Evolutionary conservation across 2,329 filamentous ascomycete genomes (phyloP), one percentile per base, ranked within the genome.

Genomic region (Diaporthe australafricana): DNA sequence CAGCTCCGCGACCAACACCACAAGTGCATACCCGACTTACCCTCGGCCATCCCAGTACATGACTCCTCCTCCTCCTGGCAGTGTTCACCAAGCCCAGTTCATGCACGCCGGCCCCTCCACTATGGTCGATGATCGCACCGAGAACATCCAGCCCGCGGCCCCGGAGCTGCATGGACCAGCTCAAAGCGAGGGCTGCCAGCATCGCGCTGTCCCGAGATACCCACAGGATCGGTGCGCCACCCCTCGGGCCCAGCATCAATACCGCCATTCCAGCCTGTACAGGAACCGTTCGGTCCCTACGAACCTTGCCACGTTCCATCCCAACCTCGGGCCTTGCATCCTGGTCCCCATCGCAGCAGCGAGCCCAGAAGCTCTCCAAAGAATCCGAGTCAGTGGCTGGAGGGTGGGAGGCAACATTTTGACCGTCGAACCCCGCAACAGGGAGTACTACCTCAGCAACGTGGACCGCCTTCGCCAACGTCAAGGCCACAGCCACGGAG

Each of bases 391-490:
- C n/a, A n/a, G 40, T 14, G 20, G 32, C 42, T 35, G 60, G 60
- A 11, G 11, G n/a, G 9, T 11, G 1, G 25, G n/a, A n/a, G n/a
- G 25, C 40, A 63, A 40, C 27, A 47, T n/a, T n/a, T n/a, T n/a
- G n/a, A n/a, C 16, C 25, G 20, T 3, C 7, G 42, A 25, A 1
- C 25, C 27, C 42, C 42, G n/a, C 8, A 27, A n/a, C 42, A 48
- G 27, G 2, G 42, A 35, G 8, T 20, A 57, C 27, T 20, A 57
- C 50, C 20, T 9, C 27, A 20, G 17, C 60, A 27, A 42, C 27
- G 20, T 48, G 20, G 60, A 63, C 30, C 60, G 30, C 27, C n/a
- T 63, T 12, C 60, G 42, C 20, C 60, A 42, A 32, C 57, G 42
- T 30, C 60, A 42, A 32, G 42, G 42, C 20, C 42, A 35, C 60